Base-by-base conservation (phyloP, 106 monocot genomes). In the Allium cepa region DNA sequence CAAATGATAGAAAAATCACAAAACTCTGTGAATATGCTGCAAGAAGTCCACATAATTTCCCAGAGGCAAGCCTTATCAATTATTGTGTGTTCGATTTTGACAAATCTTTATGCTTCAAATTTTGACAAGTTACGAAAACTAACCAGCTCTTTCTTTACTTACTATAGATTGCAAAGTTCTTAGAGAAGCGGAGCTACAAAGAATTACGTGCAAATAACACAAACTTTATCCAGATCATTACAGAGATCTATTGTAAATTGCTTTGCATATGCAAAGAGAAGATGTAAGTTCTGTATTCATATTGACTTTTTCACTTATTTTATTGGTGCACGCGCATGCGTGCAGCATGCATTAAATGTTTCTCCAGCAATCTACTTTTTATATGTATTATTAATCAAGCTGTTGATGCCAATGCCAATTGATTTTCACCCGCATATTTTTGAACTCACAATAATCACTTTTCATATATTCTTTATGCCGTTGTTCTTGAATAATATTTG, bases 21-120 rank as follows among this genome's bases (percentile, higher is more conserved):
- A 97, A 92, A 70, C 76, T 97, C 18, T 97, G 97, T 47, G 92
- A 97, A 80, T 97, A 97, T 92, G 92, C 97, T 70, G 86, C 82
- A 10, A 84, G 84, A 74, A 97, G 92, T 71, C 97, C 92, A 7
- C 48, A 85, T 62, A 92, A 92, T 45, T 80, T 97, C 69, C 97
- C 97, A 10, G 92, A 97, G 89, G 97, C 87, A 49, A 26, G 49
- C 4, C 53, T 67, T 45, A 36, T 36, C 36, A 4, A 4, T 36
- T 36, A 36, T 36, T 36, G 36, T 36, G 36, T 36, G 36, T 36
- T 5, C 1, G 5, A 36, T 36, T 36, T 5, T 36, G 36, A 36
- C 5, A 36, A 4, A 36, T 1, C 5, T 5, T 36, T 36, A 36
- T 36, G 36, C 36, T 36, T 36, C 36, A 5, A 36, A 36, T 5